phyloP scores from a whole-genome alignment of 768 basidiomycete species.

The Lentinula boryana region DNA sequence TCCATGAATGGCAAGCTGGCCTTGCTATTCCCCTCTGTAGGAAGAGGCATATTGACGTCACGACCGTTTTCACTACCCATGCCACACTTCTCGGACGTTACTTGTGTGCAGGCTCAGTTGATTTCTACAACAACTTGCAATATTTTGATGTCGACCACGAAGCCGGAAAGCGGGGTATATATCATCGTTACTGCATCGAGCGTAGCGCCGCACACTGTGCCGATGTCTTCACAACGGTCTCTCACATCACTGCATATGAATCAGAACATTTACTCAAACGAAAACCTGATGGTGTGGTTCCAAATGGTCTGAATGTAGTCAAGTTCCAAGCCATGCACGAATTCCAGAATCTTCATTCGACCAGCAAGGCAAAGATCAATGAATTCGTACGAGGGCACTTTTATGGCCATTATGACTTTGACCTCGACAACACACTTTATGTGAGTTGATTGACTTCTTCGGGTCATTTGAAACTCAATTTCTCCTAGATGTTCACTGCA shows the following conservation, averaged over 20 bases:
- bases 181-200: slow-evolving; percentile 97
- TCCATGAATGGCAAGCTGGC: slow-evolving; percentile 99
- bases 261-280: slow-evolving; percentile 93
- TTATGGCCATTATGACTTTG: slow-evolving; percentile 96
- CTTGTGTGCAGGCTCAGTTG: slow-evolving; percentile 95
- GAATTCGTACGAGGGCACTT: slow-evolving; percentile 98
- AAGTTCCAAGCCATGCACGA: slow-evolving; percentile 99
- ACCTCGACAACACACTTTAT: slow-evolving; percentile 87
- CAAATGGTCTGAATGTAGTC: slow-evolving; percentile 96
- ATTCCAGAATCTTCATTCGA: slow-evolving; percentile 93
- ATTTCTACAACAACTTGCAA: slow-evolving; percentile 99
- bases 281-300: slow-evolving; percentile 95
- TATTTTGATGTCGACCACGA: slow-evolving; percentile 99
- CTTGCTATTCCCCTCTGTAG: slow-evolving; percentile 92
- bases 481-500: slow-evolving; percentile 88
- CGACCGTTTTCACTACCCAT: slow-evolving; percentile 98
- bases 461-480: background rate
- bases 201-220: slow-evolving; percentile 91
- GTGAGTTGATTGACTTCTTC: slow-evolving; percentile 33
- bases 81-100: slow-evolving; percentile 98
- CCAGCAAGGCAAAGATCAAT: slow-evolving; percentile 95
- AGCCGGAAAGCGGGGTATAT: slow-evolving; percentile 98
- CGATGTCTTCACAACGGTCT: slow-evolving; percentile 97
- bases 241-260: slow-evolving; percentile 98
- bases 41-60: slow-evolving; percentile 96